Base-by-base conservation (phyloP, 257 asterid species). In the Solanum medicagineum region DNA sequence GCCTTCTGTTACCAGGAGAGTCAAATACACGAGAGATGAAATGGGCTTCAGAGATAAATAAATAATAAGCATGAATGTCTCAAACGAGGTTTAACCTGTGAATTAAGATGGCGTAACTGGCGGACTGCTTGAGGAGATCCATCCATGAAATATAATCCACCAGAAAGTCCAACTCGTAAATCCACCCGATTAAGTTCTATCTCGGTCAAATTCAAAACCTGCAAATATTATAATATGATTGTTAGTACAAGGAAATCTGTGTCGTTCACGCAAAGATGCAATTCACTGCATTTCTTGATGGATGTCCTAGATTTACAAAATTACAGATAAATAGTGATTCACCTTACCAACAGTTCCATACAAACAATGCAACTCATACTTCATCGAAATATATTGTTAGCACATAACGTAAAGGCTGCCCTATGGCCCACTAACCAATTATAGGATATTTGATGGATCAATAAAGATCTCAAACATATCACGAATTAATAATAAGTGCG, bases 61-160 rank as follows among this genome's bases (percentile, higher is more conserved):
- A 70, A 77, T 77, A 77, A 51, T 77, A 51, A 51, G 75, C 66
- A 54, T 24, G 90, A 81, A 45, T 45, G 85, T 56, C 68, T 59
- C 66, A 16, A 32, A 74, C 70, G 36, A 86, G 24, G 80, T 85
- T 84, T 66, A 80, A 95, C 98, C 97, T 93, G 97, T 45, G 98
- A 95, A 84, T 87, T 94, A 88, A 92, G 95, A 87, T 91, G 90
- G 36, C 92, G 93, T 90, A 95, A 88, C 91, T 93, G 97, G 69
- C 95, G 91, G 88, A 95, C 95, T 70, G 97, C 97, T 93, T 95
- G 98, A 86, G 95, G 98, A 86, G 98, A 94, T 84, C 94, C 97
- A 89, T 95, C 98, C 98, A 94, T 95, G 89, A 92, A 95, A 94
- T 95, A 95, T 26, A 93, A 89, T 68, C 97, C 98, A 87, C 98